A percentile compares a stretch with the other conserved stretches of the same genome.
phyloP scores from a whole-genome alignment of 768 basidiomycete genomes.

The Trametes maxima region DNA sequence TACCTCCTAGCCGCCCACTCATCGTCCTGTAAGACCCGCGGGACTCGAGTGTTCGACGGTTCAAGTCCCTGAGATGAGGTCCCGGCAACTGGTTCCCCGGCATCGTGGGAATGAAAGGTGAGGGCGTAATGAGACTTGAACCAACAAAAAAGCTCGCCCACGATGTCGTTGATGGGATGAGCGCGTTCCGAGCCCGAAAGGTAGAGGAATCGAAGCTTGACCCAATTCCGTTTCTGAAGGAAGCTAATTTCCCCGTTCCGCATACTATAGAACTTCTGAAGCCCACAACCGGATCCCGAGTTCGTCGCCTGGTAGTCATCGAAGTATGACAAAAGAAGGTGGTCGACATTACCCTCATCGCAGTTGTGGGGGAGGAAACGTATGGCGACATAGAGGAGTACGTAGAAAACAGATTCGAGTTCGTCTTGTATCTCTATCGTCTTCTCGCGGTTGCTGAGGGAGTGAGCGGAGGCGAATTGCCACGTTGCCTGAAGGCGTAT shows the following conservation, averaged over 20 bases:
- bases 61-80: too few relatives aligned
- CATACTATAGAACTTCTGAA: background rate
- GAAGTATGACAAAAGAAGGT: background rate
- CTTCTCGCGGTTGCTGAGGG: background rate
- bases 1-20: too few relatives aligned
- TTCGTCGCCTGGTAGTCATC: background rate
- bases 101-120: background rate
- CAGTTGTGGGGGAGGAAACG: conserved; percentile 4
- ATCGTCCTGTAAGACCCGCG: too few relatives aligned
- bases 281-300: background rate
- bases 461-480: background rate
- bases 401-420: background rate
- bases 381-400: background rate
- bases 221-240: background rate
- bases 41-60: background rate
- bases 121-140: background rate
- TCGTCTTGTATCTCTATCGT: background rate
- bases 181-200: background rate
- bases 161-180: background rate
- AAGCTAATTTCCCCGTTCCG: background rate
- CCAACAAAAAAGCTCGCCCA: background rate
- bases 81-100: background rate
- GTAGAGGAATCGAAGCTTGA: background rate
- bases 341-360: background rate
- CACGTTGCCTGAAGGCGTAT: background rate